A percentile compares a stretch with the other conserved stretches of the same genome.
Conservation (phyloP, 108 stramenopile genomes). For the Fistulifera pelliculosa region DNA sequence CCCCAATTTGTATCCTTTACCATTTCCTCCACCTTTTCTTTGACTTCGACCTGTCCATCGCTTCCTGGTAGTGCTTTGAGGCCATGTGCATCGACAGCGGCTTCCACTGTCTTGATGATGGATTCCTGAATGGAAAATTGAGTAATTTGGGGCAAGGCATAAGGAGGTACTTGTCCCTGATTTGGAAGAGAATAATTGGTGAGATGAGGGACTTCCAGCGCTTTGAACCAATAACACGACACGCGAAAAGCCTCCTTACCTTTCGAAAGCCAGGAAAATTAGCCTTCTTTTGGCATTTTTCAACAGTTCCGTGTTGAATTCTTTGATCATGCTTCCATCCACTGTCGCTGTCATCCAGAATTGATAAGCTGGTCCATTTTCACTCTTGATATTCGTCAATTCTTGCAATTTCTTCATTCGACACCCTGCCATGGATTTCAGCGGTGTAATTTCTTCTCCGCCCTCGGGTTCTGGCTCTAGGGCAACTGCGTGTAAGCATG, state of each 20-base stretch:
- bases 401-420: slow-evolving; percentile 72
- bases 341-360: slow-evolving; percentile 65
- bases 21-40: slow-evolving; percentile 65
- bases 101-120: slow-evolving; percentile 66
- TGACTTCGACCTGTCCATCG: slow-evolving; percentile 45
- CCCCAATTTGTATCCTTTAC: slow-evolving; percentile 67
- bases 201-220: background rate
- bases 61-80: slow-evolving; percentile 49
- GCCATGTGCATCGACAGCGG: slow-evolving; percentile 69
- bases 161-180: slow-evolving; percentile 72
- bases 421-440: slow-evolving; percentile 43
- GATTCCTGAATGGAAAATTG: slow-evolving; percentile 74
- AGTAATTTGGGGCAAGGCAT: slow-evolving; percentile 77
- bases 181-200: background rate
- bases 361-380: slow-evolving; percentile 44
- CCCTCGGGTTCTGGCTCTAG: slow-evolving; percentile 77
- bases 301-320: slow-evolving; percentile 44
- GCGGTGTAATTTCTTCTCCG: slow-evolving; percentile 48
- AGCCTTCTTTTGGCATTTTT: slow-evolving; percentile 78
- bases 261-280: slow-evolving; percentile 83
- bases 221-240: background rate
- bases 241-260: slow-evolving; percentile 17
- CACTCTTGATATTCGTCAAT: slow-evolving; percentile 18
- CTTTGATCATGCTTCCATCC: slow-evolving; percentile 48
- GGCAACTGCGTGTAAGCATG: slow-evolving; percentile 17